Evolutionary conservation across 805 yeast genomes (phyloP).

Genomic region (Saccharomyces cerevisiae): DNA sequence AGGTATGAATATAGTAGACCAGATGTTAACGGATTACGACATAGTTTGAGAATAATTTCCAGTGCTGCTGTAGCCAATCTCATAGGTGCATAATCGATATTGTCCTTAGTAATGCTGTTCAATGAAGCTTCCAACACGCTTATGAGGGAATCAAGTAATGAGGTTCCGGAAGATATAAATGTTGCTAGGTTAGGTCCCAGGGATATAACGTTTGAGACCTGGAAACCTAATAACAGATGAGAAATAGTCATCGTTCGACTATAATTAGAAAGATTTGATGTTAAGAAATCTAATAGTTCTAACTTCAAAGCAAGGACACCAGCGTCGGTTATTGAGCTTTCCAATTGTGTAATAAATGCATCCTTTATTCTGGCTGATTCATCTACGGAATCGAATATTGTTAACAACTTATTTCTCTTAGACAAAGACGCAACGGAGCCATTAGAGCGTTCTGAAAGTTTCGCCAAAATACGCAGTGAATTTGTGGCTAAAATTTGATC

Average conservation of each 20-base stretch:
- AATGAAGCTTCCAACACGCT: slow-evolving; percentile 42
- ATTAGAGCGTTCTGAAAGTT: slow-evolving; percentile 35
- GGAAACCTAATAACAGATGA: slow-evolving; percentile 75
- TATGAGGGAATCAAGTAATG: slow-evolving; percentile 50
- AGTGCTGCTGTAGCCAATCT: slow-evolving; percentile 50
- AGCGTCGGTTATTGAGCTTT: slow-evolving; percentile 35
- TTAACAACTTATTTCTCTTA: slow-evolving; percentile 54
- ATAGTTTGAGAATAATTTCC: slow-evolving; percentile 55
- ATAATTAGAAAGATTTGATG: slow-evolving; percentile 37
- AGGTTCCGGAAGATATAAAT: slow-evolving; percentile 44
- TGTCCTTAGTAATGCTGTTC: slow-evolving; percentile 31
- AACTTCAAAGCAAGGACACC: slow-evolving; percentile 44
- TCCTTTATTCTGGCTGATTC: slow-evolving; percentile 69
- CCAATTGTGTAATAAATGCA: slow-evolving; percentile 63
- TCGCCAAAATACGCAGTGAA: slow-evolving; percentile 46
- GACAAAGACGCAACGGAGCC: slow-evolving; percentile 31
- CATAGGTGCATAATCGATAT: slow-evolving; percentile 46
- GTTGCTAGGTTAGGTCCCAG: slow-evolving; percentile 43
- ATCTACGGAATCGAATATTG: slow-evolving; percentile 65
- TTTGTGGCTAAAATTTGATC: slow-evolving; percentile 42
- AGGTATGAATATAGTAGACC: slow-evolving; percentile 42
- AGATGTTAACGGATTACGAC: slow-evolving; percentile 50
- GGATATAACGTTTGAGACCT: slow-evolving; percentile 40
- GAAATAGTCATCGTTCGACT: slow-evolving; percentile 45
- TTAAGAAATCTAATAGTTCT: slow-evolving; percentile 51